Base-by-base conservation (phyloP, 164 flowering plant species). In the Macadamia integrifolia region DNA sequence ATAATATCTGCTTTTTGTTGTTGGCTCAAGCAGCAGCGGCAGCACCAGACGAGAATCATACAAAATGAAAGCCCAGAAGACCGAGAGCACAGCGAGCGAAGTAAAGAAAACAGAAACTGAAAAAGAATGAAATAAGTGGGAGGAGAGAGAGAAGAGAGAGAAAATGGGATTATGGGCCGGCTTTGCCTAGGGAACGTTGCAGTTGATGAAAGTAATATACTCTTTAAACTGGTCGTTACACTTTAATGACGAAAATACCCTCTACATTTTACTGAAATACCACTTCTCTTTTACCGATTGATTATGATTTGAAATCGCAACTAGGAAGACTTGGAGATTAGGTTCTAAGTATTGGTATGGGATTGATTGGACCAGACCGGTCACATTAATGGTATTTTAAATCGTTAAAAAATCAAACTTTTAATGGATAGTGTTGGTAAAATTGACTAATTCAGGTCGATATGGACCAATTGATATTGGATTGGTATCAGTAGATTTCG, bases 151-250 rank as follows among this genome's bases (percentile, higher is more conserved):
- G 50, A 9, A 9, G 7, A 46, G 9, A 46, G 6, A 31, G 43
- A 29, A 2, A 2, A 35, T 35, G 67, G 7, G 6, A 1, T 56
- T 42, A 14, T 8, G 40, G 50, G 5, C 80, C 81, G 79, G 81
- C 66, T 72, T 75, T 66, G 71, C 75, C 71, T 71, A 66, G 80
- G 79, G 77, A 79, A 69, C 79, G 80, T 73, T 69, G 82, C 40
- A 35, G 40, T 5, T 23, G 23, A 23, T 23, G 23, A 23, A 23
- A 23, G 23, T 23, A 23, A 23, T 23, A 23, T 23, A 23, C 23
- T 23, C 23, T 23, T 23, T 23, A 23, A 23, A 23, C 0, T 23
- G 23, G 23, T 35, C 40, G 48, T 53, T 42, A 40, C 3, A n/a
- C 55, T 12, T 17, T 17, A 31, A 58, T 70, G 78, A 78, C 80